These are phyloP conservation scores for Pleurotus sapidus DNA, from an alignment of 768 basidiomycete species.

Conservation along the genomic window DNA sequence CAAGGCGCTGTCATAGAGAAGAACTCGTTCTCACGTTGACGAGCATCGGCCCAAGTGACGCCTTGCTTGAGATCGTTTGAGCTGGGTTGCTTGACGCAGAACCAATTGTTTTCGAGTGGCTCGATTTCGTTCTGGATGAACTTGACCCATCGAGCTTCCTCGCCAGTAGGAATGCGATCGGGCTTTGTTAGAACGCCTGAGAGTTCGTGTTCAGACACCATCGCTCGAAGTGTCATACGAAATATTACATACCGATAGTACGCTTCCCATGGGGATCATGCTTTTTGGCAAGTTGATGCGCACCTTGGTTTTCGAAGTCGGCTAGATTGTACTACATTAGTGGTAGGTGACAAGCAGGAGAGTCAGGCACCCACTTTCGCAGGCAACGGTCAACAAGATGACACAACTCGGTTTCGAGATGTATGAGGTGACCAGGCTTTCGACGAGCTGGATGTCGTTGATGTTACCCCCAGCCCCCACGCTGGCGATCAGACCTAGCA, in stretches of 20 bases:
- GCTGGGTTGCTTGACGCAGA: slow-evolving; percentile 53
- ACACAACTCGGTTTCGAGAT: slow-evolving; percentile 63
- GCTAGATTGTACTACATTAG: slow-evolving; percentile 34
- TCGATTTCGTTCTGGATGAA: slow-evolving; percentile 55
- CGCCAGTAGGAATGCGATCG: slow-evolving; percentile 57
- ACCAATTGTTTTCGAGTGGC: slow-evolving; percentile 55
- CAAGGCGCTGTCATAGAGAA: slow-evolving; percentile 53
- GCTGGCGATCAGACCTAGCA: slow-evolving; percentile 55
- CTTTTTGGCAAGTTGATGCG: slow-evolving; percentile 59
- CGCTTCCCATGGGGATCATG: slow-evolving; percentile 61
- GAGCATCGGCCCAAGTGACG: slow-evolving; percentile 60
- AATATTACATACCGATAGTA: slow-evolving; percentile 56
- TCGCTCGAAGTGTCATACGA: too few relatives aligned
- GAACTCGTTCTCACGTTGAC: slow-evolving; percentile 51
- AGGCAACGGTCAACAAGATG: slow-evolving; percentile 57
- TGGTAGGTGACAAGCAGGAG: neutral
- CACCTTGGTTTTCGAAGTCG: slow-evolving; percentile 79
- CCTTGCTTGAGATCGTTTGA: slow-evolving; percentile 47
- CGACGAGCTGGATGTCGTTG: slow-evolving; percentile 60
- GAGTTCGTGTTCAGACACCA: too few relatives aligned
- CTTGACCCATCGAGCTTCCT: slow-evolving; percentile 53
- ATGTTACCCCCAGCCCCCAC: slow-evolving; percentile 45
- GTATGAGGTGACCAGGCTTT: slow-evolving; percentile 53
- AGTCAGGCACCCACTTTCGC: slow-evolving; percentile 48
- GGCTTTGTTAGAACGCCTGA: slow-evolving; percentile 75